A percentile compares a stretch with the other conserved stretches of the same genome.
These are phyloP conservation scores for Gymnopilus dilepis DNA, from an alignment of 768 basidiomycete genomes.

Conservation along the genomic window DNA sequence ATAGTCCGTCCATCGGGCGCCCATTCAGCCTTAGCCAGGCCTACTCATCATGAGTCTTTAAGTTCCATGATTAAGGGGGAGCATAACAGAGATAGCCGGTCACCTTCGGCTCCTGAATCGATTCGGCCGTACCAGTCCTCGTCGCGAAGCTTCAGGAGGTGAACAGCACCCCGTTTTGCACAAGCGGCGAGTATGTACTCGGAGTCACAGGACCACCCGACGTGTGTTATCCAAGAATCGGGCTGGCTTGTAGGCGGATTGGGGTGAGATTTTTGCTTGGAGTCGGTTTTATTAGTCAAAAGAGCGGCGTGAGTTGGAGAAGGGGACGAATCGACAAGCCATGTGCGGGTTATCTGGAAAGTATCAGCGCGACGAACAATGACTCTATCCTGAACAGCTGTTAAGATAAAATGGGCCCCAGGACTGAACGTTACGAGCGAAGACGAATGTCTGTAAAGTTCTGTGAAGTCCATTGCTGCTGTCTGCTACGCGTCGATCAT, in stretches of 20 bases:
- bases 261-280: conserved; percentile 35
- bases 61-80: conserved; percentile 9
- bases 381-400: conserved; percentile 76
- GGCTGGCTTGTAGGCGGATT: conserved; percentile 26
- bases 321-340: conserved; percentile 64
- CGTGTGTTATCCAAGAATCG: conserved; percentile 66
- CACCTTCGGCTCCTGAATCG: conserved; percentile 79
- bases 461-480: conserved; percentile 79
- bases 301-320: conserved; percentile 56
- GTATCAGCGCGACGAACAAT: conserved; percentile 86
- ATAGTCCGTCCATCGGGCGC: conserved; percentile 83
- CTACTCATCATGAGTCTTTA: conserved; percentile 34
- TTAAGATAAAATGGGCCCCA: conserved; percentile 86
- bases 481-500: neutral
- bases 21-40: conserved; percentile 89
- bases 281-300: conserved; percentile 39
- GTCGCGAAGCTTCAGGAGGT: conserved; percentile 80
- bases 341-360: conserved; percentile 82
- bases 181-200: conserved; percentile 85
- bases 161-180: conserved; percentile 70
- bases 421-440: conserved; percentile 84
- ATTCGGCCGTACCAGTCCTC: conserved; percentile 81
- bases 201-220: conserved; percentile 88
- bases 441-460: conserved; percentile 77
- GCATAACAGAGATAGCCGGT: conserved; percentile 7